Evolutionary conservation across 305 asterid genomes (phyloP), one percentile per base, ranked within the genome.

Genomic region (Rubia balearica): DNA sequence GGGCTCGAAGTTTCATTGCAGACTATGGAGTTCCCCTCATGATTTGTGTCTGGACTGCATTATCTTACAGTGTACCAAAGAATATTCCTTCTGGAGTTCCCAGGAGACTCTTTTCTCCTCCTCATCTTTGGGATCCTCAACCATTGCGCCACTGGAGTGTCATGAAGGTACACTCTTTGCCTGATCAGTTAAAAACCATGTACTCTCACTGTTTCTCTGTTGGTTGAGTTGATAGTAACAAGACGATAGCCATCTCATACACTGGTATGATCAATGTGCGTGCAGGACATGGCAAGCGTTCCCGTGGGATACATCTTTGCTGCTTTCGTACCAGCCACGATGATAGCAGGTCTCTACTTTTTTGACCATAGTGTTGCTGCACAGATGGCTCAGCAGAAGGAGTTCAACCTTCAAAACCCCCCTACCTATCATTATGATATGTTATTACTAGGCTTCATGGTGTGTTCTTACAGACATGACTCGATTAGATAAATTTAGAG

Each of bases 301-400:
- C 87, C 97, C 0, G 78, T 51, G 30, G 76, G 53, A n/a, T 90
- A 92, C 76, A 77, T 92, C 40, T 82, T 90, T 73, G 92, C 95
- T 22, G 98, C 97, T 63, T 36, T 88, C 13, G 69, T 92, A 76
- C 98, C 98, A n/a, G 97, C 98, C 46, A 22, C 86, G 59, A 92
- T 90, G 98, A 88, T 92, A 38, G 97, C 96, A 12, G 98, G 95
- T 30, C 77, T 92, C 65, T 92, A 92, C 85, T 92, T 92, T 65
- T 92, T 92, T 10, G 97, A 92, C 74, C 98, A 90, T 73, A 90
- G 98, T 75, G 98, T 92, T 41, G 97, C 98, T 83, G 72, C 98
- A 67, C 95, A 90, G 77, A 61, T 90, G 90, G 97, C 97, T 67
- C 98, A 92, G 75, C 98, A 88, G 65, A 80, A 82, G 78, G 98